Base-by-base conservation (phyloP, 495 filamentous ascomycete species). In the Aspergillus bertholletiae region DNA sequence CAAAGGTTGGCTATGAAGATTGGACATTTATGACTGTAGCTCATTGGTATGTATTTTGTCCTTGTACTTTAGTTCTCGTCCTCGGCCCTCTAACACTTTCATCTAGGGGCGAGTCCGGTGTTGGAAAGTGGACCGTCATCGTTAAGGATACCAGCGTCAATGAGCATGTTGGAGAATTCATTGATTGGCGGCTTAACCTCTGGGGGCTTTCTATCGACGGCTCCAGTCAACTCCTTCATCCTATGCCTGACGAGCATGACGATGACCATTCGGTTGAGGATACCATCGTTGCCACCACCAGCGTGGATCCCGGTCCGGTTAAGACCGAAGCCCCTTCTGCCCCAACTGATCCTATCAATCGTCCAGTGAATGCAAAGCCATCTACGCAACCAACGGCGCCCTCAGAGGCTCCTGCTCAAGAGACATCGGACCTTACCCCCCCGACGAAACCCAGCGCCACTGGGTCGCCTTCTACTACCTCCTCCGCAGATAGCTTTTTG, bases 11-110 rank as follows among this genome's bases (percentile, higher is more conserved):
- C n/a, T 98, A 97, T 64, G 76, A 84, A 34, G 90, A 98, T 73
- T 98, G 94, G 94, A 96, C 94, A 1, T 98, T 98, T 59, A 97
- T 97, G 94, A 90, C 84, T 54, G 95, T 98, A 46, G 91, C 85
- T 62, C 95, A 98, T 68, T 98, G 91, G 90, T 94, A 80, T 71
- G 86, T 70, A 34, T 17, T 48, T 5, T 39, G 23, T 54, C 18
- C 12, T 15, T 9, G 12, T 53, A 13, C 13, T 51, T 9, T 7
- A 6, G 22, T 4, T 58, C 18, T n/a, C 30, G 9, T 34, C 44
- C 20, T 49, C 46, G 18, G 11, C 26, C 22, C 46, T 39, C 57
- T 66, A 51, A 66, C 44, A 22, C 52, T 37, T 43, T 3, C 46
- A 48, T 51, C 22, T 53, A 94, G 90, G 90, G 95, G 93, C 46